Conservation (phyloP, 2,329 filamentous ascomycete species). For the Aspergillus viridinutans region DNA sequence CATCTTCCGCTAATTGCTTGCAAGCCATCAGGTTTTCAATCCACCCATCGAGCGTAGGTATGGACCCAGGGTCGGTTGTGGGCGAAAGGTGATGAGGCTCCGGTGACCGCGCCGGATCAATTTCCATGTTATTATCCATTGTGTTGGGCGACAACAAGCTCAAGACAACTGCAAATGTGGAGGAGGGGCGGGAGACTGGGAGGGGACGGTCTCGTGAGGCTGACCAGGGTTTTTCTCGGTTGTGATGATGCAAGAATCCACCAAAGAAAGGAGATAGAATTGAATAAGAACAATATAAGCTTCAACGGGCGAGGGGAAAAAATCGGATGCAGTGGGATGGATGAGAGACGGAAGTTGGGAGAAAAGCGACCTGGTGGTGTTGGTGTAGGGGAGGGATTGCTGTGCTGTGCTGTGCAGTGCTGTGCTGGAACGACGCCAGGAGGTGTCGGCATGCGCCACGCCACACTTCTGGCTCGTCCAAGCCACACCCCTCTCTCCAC, state of each 20-base stretch:
- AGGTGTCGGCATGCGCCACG: conserved; percentile 18
- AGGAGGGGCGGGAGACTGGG: conserved; percentile 19
- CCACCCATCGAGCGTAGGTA: conserved; percentile 93
- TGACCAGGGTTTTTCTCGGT: conserved; percentile 12
- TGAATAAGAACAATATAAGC: background rate
- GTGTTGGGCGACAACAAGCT: conserved; percentile 10
- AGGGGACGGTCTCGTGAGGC: conserved; percentile 35
- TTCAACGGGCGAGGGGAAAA: background rate
- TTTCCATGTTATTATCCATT: conserved; percentile 98
- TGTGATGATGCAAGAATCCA: conserved; percentile 3
- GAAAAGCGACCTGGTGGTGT: background rate
- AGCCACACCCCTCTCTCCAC: conserved; percentile 6
- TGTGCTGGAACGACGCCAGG: conserved; percentile 2
- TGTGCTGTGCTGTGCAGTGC: background rate
- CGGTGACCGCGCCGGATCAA: conserved; percentile 82
- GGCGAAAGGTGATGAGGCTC: conserved; percentile 72
- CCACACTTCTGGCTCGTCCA: conserved; percentile 12
- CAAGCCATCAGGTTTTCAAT: conserved; percentile 97
- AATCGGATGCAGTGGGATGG: background rate
- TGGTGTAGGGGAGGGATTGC: conserved; percentile 10
- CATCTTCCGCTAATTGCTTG: conserved; percentile 93
- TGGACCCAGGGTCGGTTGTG: conserved; percentile 77
- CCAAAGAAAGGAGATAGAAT: background rate
- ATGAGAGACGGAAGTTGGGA: conserved; percentile 1
- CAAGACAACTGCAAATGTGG: conserved; percentile 17